These are phyloP conservation scores for Gleditsia sinensis DNA, from an alignment of 306 rosid genomes.

Conservation along the genomic window DNA sequence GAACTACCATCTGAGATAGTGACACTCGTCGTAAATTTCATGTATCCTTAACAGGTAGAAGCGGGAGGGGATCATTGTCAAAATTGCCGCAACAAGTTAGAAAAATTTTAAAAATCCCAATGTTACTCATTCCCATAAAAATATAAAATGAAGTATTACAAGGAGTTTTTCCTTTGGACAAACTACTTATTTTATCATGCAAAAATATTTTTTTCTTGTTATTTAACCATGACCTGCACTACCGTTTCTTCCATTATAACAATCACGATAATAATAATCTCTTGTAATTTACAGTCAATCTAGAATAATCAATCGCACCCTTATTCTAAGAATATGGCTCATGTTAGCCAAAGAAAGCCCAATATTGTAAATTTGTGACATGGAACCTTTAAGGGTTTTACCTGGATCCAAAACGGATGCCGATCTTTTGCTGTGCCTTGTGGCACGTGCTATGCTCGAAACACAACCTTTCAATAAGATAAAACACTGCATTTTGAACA, in stretches of 20 bases:
- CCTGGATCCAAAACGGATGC: background rate
- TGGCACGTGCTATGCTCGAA: no score
- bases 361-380: background rate
- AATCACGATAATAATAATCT: no score
- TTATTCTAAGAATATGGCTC: background rate
- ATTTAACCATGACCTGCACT: no score
- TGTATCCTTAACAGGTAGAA: background rate
- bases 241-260: no score
- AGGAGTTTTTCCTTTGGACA: background rate
- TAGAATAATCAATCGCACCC: background rate
- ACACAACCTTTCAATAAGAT: no score
- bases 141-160: background rate
- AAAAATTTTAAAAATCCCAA: no score
- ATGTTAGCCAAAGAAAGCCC: background rate
- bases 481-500: no score
- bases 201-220: background rate
- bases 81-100: no score
- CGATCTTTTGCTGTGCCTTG: no score
- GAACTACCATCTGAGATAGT: background rate
- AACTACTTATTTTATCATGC: background rate
- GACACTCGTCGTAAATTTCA: background rate
- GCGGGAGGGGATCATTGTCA: background rate
- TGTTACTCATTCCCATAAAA: background rate
- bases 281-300: no score
- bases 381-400: background rate